Percentiles rank a stretch among this genome's conserved stretches.
These are phyloP conservation scores for Nicotiana obtusifolia DNA, from an alignment of 257 asterid genomes.

Conservation along the genomic window DNA sequence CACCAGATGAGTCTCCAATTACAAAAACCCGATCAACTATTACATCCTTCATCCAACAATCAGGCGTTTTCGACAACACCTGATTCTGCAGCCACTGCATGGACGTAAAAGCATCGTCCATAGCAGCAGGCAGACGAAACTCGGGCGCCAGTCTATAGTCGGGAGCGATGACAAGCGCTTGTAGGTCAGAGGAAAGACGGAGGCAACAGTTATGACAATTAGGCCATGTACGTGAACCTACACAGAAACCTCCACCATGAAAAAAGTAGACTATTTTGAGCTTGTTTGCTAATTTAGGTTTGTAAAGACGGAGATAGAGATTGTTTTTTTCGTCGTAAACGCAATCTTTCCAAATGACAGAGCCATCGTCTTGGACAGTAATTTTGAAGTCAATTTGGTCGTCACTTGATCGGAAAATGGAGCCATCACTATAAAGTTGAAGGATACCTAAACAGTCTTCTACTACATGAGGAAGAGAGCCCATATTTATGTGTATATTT, in stretches of 20 bases:
- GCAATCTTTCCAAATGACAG: slow-evolving; percentile 61
- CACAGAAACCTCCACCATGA: slow-evolving; percentile 80
- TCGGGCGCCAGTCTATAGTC: slow-evolving; percentile 82
- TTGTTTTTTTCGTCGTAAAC: slow-evolving; percentile 27
- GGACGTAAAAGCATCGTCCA: slow-evolving; percentile 37
- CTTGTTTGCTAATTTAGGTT: slow-evolving; percentile 21
- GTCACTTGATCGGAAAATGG: slow-evolving; percentile 18
- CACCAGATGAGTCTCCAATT: slow-evolving; percentile 86
- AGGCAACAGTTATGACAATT: slow-evolving; percentile 62
- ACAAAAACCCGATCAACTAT: slow-evolving; percentile 53
- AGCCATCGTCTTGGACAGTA: slow-evolving; percentile 52
- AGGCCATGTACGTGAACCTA: slow-evolving; percentile 73
- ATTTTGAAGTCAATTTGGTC: slow-evolving; percentile 1
- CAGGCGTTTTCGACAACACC: slow-evolving; percentile 23
- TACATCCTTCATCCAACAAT: slow-evolving; percentile 28
- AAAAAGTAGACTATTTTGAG: slow-evolving; percentile 51
- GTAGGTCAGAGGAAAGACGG: slow-evolving; percentile 54
- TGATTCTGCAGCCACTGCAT: slow-evolving; percentile 55
- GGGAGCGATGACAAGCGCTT: slow-evolving; percentile 52
- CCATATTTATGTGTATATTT: neutral
- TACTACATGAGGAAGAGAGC: slow-evolving; percentile 20
- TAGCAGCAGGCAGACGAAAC: slow-evolving; percentile 66
- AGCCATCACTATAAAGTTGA: slow-evolving; percentile 23
- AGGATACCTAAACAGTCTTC: slow-evolving; percentile 21
- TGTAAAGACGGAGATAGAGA: slow-evolving; percentile 66